Percentiles rank a stretch among this genome's conserved stretches.
Evolutionary conservation across 345 rosid species (phyloP).

Genomic region (Jatropha curcas): DNA sequence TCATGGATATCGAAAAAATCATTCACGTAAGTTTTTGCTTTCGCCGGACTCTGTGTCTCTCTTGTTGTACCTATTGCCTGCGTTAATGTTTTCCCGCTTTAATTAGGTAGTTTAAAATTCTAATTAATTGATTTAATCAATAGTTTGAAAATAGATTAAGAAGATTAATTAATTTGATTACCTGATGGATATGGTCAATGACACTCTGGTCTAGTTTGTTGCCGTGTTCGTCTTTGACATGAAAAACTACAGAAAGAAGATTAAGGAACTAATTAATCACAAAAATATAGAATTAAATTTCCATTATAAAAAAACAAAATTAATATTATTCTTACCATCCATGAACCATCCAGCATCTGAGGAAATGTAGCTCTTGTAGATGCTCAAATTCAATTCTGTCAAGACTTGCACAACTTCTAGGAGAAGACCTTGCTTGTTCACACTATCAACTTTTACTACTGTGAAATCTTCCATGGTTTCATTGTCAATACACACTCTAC

Average conservation of each 20-base stretch:
- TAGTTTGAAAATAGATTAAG: background rate
- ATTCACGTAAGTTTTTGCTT: conserved; percentile 22
- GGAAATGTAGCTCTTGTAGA: conserved; percentile 67
- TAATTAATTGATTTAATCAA: background rate
- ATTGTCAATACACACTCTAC: conserved; percentile 71
- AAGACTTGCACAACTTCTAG: conserved; percentile 73
- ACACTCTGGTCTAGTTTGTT: conserved; percentile 60
- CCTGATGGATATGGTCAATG: conserved; percentile 63
- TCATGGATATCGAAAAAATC: conserved; percentile 24
- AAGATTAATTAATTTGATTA: background rate
- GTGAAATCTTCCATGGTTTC: conserved; percentile 72
- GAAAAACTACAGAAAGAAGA: conserved; percentile 60
- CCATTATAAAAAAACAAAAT: no score
- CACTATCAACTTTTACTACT: conserved; percentile 67
- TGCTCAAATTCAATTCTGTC: conserved; percentile 67
- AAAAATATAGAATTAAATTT: no score
- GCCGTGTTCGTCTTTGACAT: conserved; percentile 74
- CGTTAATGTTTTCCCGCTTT: background rate
- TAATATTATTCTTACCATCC: conserved; percentile 51
- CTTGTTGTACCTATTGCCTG: conserved; percentile 63
- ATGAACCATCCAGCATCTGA: conserved; percentile 84
- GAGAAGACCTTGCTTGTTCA: conserved; percentile 73
- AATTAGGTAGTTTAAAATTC: background rate
- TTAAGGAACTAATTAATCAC: no score
- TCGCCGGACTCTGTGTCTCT: conserved; percentile 35